Evolutionary conservation across 2,329 filamentous ascomycete genomes (phyloP), one percentile per base, ranked within the genome.

Genomic region (Furcasterigmium sp.): DNA sequence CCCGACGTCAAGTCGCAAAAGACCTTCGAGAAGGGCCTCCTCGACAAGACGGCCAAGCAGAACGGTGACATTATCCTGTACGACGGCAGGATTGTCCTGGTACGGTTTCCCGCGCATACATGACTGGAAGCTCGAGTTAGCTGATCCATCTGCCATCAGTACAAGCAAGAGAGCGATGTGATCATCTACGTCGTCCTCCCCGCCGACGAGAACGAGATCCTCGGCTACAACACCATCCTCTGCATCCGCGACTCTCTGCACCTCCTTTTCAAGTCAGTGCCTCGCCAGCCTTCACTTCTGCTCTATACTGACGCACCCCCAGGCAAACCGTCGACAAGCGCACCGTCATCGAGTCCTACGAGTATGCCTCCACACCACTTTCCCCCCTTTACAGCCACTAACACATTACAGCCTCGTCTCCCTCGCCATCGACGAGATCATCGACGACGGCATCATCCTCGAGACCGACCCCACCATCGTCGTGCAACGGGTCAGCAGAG

Each of bases 281-380:
- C 26, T 30, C 8, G 38, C 13, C 7, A 17, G 17, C 32, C 3
- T 11, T 14, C 11, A 17, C 5, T 17, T 11, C 15, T 4, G 6
- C 32, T 17, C n/a, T 3, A 11, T n/a, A 7, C 32, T 35, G 32
- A 35, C 14, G 17, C n/a, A 4, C n/a, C 32, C 32, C 11, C 32
- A 95, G 89, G 68, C 91, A 94, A 77, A 89, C 89, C 26, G 91
- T 94, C 40, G 93, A 98, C 73, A 96, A 96, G 78, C 85, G 93
- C 53, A 97, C 93, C 45, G 90, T 97, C 53, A 85, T 97, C 59
- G 93, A 98, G 70, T 97, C 97, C 78, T 98, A 97, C 74, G 37
- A 29, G 28, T 20, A 28, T 19, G 23, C 23, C 23, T 26, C 23
- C 11, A 14, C 8, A 20, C 18, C 25, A 28, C 25, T 18, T 30